Conservation (phyloP, 257 asterid genomes). For the Verbascum thapsus region DNA sequence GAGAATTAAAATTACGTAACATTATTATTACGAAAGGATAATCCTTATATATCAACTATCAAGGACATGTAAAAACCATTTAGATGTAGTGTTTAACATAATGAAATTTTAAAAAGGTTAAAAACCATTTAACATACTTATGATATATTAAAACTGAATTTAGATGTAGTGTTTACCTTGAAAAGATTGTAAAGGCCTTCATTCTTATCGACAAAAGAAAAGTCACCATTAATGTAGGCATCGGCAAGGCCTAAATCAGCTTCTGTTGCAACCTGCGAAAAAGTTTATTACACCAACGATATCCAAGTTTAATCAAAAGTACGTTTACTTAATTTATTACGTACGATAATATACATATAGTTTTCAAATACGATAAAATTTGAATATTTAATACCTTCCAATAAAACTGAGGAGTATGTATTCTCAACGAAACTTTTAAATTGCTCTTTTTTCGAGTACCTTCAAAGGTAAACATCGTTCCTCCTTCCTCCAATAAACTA, state of each 20-base stretch:
- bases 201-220: slow-evolving; percentile 64
- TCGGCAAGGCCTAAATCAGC: slow-evolving; percentile 83
- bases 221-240: slow-evolving; percentile 77
- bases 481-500: slow-evolving; percentile 83
- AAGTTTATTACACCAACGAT: no score
- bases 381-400: slow-evolving; percentile 69
- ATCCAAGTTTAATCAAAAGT: neutral
- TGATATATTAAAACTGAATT: neutral
- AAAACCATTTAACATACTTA: neutral
- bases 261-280: slow-evolving; percentile 62
- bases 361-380: neutral
- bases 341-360: no score
- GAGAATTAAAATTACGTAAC: slow-evolving; percentile 23
- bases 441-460: slow-evolving; percentile 39
- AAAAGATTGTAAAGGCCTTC: slow-evolving; percentile 65
- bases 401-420: slow-evolving; percentile 73
- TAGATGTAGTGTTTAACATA: no score
- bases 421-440: slow-evolving; percentile 56
- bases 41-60: slow-evolving; percentile 29
- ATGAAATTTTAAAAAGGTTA: no score
- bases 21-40: slow-evolving; percentile 41
- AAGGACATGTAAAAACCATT: slow-evolving; percentile 1
- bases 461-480: slow-evolving; percentile 61
- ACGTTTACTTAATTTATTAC: no score
- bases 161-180: slow-evolving; percentile 42